A percentile compares a stretch with the other conserved stretches of the same genome.
Conservation (phyloP, 1,139 yeast species). For the Lodderomyces metapsilosis region DNA sequence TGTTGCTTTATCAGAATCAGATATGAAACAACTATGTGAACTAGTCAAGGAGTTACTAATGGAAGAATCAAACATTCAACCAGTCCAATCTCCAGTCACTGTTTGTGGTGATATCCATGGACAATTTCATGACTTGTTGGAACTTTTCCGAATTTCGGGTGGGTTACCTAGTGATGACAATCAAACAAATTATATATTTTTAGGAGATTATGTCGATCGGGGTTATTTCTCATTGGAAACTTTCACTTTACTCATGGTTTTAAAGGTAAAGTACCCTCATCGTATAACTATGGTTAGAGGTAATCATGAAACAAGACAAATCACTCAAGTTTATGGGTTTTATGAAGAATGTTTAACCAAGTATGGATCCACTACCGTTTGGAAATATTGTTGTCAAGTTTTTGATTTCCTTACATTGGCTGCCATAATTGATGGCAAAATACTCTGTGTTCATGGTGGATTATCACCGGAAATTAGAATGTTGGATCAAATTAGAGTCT, state of each 20-base stretch:
- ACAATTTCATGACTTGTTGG: constrained; percentile 91
- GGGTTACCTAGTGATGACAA: constrained; percentile 70
- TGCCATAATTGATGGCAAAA: constrained; percentile 91
- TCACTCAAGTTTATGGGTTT: constrained; percentile 93
- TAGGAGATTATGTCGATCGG: constrained; percentile 96
- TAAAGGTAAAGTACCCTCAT: constrained; percentile 84
- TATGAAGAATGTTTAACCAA: constrained; percentile 88
- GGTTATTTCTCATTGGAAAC: constrained; percentile 94
- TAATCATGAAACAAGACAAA: constrained; percentile 91
- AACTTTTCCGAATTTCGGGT: constrained; percentile 86
- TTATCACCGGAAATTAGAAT: constrained; percentile 96
- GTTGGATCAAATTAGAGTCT: constrained; percentile 91
- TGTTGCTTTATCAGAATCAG: constrained; percentile 83
- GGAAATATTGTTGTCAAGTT: constrained; percentile 97
- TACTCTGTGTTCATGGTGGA: constrained; percentile 95
- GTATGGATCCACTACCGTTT: constrained; percentile 93
- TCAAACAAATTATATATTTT: constrained; percentile 65
- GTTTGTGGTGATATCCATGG: constrained; percentile 99
- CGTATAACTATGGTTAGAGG: constrained; percentile 89
- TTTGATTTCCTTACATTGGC: constrained; percentile 91
- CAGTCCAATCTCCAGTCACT: constrained; percentile 95
- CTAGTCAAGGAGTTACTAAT: constrained; percentile 80
- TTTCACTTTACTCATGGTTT: constrained; percentile 85
- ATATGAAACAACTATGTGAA: constrained; percentile 96
- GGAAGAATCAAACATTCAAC: constrained; percentile 87